phyloP scores from a whole-genome alignment of 2,329 filamentous ascomycete genomes.

The Trematosphaeria pertusa region DNA sequence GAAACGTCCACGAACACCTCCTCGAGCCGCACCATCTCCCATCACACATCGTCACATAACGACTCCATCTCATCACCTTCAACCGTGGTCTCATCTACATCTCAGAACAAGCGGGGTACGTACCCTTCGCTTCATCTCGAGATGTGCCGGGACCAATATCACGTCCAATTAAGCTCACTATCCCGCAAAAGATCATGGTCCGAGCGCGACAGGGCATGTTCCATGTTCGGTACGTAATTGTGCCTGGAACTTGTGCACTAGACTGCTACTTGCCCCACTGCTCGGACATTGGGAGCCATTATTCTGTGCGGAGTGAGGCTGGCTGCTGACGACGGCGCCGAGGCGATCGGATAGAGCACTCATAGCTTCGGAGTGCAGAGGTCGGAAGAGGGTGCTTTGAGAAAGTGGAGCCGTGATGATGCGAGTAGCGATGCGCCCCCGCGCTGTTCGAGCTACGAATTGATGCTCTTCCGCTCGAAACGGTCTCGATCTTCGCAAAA shows the following conservation, averaged over 20 bases:
- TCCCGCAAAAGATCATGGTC: constrained; percentile 21
- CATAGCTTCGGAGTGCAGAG: background rate
- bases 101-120: constrained; percentile 6
- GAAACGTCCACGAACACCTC: constrained; percentile 3
- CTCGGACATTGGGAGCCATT: constrained; percentile 1
- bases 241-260: constrained; percentile 17
- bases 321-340: background rate
- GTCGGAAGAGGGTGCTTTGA: background rate
- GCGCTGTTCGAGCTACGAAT: too few species aligned
- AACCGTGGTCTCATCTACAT: background rate
- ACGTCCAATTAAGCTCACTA: constrained; percentile 23
- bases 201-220: constrained; percentile 4
- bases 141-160: constrained; percentile 13
- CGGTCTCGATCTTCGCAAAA: too few species aligned
- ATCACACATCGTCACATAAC: background rate
- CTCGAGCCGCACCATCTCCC: background rate
- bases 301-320: constrained; percentile 15
- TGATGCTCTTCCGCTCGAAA: too few species aligned
- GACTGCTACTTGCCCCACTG: constrained; percentile 4
- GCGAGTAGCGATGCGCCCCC: too few species aligned
- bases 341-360: background rate
- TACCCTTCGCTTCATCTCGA: background rate
- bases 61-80: background rate
- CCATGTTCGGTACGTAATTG: constrained; percentile 16
- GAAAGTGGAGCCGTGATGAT: background rate